Evolutionary conservation across 495 filamentous ascomycete species (phyloP).

Genomic region (Aspergillus ellipticus): DNA sequence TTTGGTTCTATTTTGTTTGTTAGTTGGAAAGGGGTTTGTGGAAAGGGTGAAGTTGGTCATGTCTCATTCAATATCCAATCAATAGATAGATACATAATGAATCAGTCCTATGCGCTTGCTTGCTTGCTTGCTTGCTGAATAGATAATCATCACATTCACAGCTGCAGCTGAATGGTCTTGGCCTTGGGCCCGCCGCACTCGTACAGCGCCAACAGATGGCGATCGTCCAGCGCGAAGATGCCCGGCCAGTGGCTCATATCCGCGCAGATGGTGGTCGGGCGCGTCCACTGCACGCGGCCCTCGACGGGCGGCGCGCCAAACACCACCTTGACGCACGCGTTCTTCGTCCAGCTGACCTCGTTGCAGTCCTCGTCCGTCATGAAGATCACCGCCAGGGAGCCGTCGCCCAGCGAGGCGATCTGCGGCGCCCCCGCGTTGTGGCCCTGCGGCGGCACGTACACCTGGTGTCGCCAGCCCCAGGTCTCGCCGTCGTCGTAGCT

Average conservation of each 20-base stretch:
- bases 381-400: conserved; percentile 54
- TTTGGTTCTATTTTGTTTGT: too few relatives aligned
- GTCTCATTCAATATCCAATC: too few relatives aligned
- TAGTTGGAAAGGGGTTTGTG: too few relatives aligned
- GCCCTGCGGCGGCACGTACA: conserved; percentile 43
- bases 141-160: background rate
- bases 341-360: conserved; percentile 34
- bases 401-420: conserved; percentile 53
- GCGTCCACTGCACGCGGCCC: conserved; percentile 35
- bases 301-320: conserved; percentile 34
- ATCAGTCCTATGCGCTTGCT: too few relatives aligned
- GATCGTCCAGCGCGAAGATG: conserved; percentile 34
- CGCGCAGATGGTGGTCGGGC: conserved; percentile 23
- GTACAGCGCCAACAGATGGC: conserved; percentile 37
- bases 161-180: conserved; percentile 31
- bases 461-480: conserved; percentile 49
- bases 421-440: conserved; percentile 58
- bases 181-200: conserved; percentile 38
- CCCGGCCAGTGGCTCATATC: conserved; percentile 44
- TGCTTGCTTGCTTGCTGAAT: too few relatives aligned
- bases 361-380: conserved; percentile 57
- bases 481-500: conserved; percentile 55
- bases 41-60: too few relatives aligned
- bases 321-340: conserved; percentile 39
- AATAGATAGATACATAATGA: too few relatives aligned